phyloP scores from a whole-genome alignment of 1,139 yeast genomes.

The Lizanozyma gosingica region DNA sequence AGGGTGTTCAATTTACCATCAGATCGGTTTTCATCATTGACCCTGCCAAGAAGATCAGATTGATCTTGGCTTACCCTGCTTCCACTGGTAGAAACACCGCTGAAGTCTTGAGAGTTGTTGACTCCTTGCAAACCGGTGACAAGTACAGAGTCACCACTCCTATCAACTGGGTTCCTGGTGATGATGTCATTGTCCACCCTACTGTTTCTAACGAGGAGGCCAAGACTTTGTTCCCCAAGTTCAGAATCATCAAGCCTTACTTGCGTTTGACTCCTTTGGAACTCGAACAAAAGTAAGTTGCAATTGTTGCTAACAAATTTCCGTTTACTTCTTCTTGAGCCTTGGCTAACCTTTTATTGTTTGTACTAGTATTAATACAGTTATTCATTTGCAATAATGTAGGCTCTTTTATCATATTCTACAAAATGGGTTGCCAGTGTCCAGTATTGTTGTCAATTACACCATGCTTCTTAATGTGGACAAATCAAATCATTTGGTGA shows the following conservation, averaged over 20 bases:
- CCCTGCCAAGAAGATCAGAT: conserved; percentile 65
- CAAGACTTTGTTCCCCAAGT: conserved; percentile 62
- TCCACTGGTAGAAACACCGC: conserved; percentile 86
- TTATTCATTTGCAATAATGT: too few relatives aligned
- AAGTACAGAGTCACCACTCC: conserved; percentile 70
- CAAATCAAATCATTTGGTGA: too few relatives aligned
- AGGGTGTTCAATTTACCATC: conserved; percentile 60
- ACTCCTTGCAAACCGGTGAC: conserved; percentile 72
- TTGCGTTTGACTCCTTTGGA: conserved; percentile 47
- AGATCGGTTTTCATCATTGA: conserved; percentile 80
- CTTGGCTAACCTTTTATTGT: neutral
- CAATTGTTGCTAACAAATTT: neutral
- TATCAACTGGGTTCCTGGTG: conserved; percentile 81
- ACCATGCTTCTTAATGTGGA: too few relatives aligned
- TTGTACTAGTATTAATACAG: too few relatives aligned
- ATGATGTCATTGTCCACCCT: conserved; percentile 80
- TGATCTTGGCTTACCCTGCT: conserved; percentile 73
- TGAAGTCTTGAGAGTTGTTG: conserved; percentile 73
- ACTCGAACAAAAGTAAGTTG: conserved; percentile 1
- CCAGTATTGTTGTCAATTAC: too few relatives aligned
- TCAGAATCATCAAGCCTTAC: conserved; percentile 72
- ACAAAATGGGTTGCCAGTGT: too few relatives aligned
- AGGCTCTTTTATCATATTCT: too few relatives aligned
- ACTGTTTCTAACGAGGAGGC: conserved; percentile 65
- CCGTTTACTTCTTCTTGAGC: neutral